Conservation (phyloP, 768 basidiomycete genomes). For the Rossbeevera mucosa region DNA sequence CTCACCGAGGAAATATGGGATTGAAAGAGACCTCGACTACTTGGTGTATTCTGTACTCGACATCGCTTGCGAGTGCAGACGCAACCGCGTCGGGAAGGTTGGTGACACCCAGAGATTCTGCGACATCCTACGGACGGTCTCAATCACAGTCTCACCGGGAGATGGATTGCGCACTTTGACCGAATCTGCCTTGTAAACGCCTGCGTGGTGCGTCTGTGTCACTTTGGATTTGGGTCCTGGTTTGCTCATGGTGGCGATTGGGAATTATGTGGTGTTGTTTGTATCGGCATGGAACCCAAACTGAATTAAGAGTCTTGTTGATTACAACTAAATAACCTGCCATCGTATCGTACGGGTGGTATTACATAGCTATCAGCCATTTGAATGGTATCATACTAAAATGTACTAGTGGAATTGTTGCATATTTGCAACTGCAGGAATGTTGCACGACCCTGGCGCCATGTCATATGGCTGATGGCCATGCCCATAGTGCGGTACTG, state of each 20-base stretch:
- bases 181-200: conserved; percentile 59
- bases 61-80: conserved; percentile 86
- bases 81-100: conserved; percentile 75
- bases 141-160: conserved; percentile 7
- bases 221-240: conserved; percentile 43
- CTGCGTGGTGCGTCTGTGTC: conserved; percentile 47
- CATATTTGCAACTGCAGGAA: not conserved
- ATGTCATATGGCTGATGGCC: conserved; percentile 7
- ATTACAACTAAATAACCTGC: not conserved
- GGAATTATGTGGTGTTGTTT: not conserved
- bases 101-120: conserved; percentile 78
- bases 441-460: conserved; percentile 1
- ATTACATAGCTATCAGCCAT: not conserved
- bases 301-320: not conserved
- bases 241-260: conserved; percentile 34
- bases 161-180: conserved; percentile 46
- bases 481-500: not conserved
- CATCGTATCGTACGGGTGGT: not conserved
- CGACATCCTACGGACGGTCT: conserved; percentile 64
- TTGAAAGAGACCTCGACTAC: conserved; percentile 70
- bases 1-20: not conserved
- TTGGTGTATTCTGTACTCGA: conserved; percentile 94
- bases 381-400: not conserved
- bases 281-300: not conserved
- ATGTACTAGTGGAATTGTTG: conserved; percentile 6